Percentiles rank a stretch among this genome's conserved stretches.
Evolutionary conservation across 1,284 basidiomycete species (phyloP).

Genomic region (Marasmius oreades): DNA sequence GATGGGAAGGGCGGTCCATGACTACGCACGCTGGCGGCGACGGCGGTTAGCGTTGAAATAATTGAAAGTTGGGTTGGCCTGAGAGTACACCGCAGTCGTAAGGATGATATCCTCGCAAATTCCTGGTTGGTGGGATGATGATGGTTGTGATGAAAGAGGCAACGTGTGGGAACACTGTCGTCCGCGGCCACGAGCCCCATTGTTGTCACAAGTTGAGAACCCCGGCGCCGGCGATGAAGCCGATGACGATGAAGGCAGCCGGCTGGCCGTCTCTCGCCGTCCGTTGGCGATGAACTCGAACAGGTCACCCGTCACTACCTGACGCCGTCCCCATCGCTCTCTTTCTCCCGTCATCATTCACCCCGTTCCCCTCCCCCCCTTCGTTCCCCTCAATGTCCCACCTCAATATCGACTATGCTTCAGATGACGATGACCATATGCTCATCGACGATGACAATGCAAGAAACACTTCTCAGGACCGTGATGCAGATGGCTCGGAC

Average conservation of each 20-base stretch:
- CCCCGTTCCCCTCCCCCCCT: slow-evolving; percentile 26
- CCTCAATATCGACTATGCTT: slow-evolving; percentile 38
- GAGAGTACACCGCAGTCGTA: not conserved
- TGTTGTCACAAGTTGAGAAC: slow-evolving; percentile 2
- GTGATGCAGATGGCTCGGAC: slow-evolving; percentile 47
- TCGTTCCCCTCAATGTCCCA: slow-evolving; percentile 25
- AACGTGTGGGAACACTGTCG: not conserved
- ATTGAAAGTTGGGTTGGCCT: not conserved
- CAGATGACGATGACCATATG: slow-evolving; percentile 42
- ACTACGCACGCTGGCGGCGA: not conserved
- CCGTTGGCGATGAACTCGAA: slow-evolving; percentile 3
- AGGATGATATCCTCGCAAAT: not conserved
- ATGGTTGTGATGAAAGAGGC: slow-evolving; percentile 2
- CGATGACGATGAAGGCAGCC: slow-evolving; percentile 4
- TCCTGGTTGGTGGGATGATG: slow-evolving; percentile 1
- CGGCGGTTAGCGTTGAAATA: not conserved
- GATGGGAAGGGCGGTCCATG: slow-evolving; percentile 5
- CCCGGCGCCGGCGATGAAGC: slow-evolving; percentile 6
- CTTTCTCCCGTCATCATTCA: slow-evolving; percentile 24
- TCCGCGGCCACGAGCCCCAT: slow-evolving; percentile 3
- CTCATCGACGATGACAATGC: slow-evolving; percentile 40
- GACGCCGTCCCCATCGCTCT: not conserved
- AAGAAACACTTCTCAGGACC: slow-evolving; percentile 25
- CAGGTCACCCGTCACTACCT: not conserved
- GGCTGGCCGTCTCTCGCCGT: slow-evolving; percentile 2